Percentiles rank a stretch among this genome's conserved stretches.
Conservation (phyloP, 2,329 filamentous ascomycete genomes). For the Pestalotiopsis sp. region DNA sequence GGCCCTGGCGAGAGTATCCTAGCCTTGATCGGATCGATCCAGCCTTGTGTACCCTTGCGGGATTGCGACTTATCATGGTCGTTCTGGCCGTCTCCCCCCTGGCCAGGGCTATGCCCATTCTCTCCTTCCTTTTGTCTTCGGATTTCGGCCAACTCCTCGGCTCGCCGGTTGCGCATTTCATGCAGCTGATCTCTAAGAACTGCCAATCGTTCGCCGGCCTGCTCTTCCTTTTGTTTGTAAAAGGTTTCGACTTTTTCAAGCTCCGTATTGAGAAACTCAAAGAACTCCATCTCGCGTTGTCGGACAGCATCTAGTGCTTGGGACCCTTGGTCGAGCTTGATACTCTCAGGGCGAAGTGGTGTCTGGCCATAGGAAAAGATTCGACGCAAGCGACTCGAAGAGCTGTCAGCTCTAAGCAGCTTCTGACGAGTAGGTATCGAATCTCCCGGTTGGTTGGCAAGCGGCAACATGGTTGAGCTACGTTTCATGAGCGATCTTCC, state of each 20-base stretch:
- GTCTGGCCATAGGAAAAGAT: constrained; percentile 39
- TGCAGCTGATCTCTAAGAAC: constrained; percentile 82
- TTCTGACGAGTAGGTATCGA: constrained; percentile 16
- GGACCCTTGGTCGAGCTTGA: constrained; percentile 42
- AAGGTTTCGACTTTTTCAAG: constrained; percentile 91
- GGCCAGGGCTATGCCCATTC: constrained; percentile 22
- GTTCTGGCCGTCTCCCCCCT: not conserved
- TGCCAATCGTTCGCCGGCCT: constrained; percentile 71
- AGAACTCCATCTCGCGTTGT: constrained; percentile 79
- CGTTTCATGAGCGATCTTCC: constrained; percentile 32
- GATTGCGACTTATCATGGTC: constrained; percentile 17
- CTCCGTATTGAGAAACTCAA: constrained; percentile 78
- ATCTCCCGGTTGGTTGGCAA: not conserved
- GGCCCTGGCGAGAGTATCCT: constrained; percentile 57
- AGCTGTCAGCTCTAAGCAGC: constrained; percentile 7
- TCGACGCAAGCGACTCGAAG: constrained; percentile 34
- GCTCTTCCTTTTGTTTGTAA: constrained; percentile 83
- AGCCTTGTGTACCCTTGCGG: constrained; percentile 30
- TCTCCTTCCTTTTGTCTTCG: constrained; percentile 35
- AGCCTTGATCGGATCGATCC: constrained; percentile 55
- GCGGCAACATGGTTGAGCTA: constrained; percentile 35
- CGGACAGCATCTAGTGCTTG: constrained; percentile 56
- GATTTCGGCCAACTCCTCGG: constrained; percentile 64
- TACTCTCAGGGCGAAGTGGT: constrained; percentile 33
- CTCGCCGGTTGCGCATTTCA: constrained; percentile 84